Evolutionary conservation across 257 asterid species (phyloP).

Genomic region (Datura wrightii): DNA sequence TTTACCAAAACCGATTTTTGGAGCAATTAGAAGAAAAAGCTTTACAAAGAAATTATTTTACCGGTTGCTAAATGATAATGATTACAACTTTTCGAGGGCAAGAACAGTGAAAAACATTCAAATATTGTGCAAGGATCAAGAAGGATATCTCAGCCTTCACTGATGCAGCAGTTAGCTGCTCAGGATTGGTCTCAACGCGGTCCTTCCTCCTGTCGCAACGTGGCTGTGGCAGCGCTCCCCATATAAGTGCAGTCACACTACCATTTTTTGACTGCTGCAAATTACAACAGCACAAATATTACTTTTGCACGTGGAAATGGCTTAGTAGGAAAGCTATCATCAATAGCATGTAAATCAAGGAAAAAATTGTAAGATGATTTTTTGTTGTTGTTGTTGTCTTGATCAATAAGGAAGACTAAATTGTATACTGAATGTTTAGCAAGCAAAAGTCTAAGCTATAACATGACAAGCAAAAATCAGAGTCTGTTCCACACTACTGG

Average conservation of each 20-base stretch:
- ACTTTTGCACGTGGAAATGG: slow-evolving; percentile 4
- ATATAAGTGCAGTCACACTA: slow-evolving; percentile 74
- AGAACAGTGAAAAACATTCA: not conserved
- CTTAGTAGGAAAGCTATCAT: slow-evolving; percentile 14
- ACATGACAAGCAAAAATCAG: slow-evolving; percentile 9
- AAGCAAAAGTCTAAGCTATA: not conserved
- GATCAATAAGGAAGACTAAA: slow-evolving; percentile 22
- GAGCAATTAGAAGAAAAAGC: not conserved
- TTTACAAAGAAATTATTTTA: not conserved
- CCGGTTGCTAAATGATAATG: not conserved
- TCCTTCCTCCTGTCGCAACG: slow-evolving; percentile 95
- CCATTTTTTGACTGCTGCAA: slow-evolving; percentile 80
- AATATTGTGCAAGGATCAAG: slow-evolving; percentile 28
- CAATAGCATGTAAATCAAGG: slow-evolving; percentile 22
- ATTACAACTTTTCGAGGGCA: not conserved
- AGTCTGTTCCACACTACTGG: not conserved
- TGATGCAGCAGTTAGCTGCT: slow-evolving; percentile 98
- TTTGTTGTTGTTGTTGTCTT: not conserved
- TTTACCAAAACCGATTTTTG: not conserved
- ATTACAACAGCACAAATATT: slow-evolving; percentile 30
- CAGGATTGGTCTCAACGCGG: slow-evolving; percentile 98
- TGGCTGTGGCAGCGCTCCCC: slow-evolving; percentile 99
- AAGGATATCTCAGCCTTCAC: slow-evolving; percentile 98
- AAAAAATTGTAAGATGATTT: not conserved
- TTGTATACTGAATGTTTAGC: not conserved